A percentile compares a stretch with the other conserved stretches of the same genome.
These are phyloP conservation scores for Pseudocercospora eumusae DNA, from an alignment of 2,329 filamentous ascomycete species.

Conservation along the genomic window DNA sequence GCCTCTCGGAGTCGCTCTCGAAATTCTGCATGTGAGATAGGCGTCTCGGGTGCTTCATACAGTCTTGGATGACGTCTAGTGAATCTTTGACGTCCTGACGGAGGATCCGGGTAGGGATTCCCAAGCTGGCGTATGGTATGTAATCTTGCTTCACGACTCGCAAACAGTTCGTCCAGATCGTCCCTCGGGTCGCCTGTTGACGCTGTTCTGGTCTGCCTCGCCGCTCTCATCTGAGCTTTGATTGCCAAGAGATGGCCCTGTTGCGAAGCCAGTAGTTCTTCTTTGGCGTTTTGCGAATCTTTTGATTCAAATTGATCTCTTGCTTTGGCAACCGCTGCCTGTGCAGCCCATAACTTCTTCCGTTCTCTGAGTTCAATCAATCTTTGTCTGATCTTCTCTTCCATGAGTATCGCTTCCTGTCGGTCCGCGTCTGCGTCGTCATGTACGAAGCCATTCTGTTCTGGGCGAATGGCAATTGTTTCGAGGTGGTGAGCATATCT, in stretches of 20 bases:
- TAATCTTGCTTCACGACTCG: slow-evolving; percentile 28
- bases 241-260: slow-evolving; percentile 8
- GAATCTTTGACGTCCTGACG: slow-evolving; percentile 11
- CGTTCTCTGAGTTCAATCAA: background rate
- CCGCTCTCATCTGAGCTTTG: background rate
- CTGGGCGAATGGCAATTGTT: slow-evolving; percentile 20
- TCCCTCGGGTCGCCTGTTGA: slow-evolving; percentile 18
- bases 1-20: slow-evolving; percentile 28
- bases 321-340: background rate
- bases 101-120: slow-evolving; percentile 31
- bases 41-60: slow-evolving; percentile 25
- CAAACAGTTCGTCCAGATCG: slow-evolving; percentile 31
- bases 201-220: background rate
- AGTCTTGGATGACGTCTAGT: slow-evolving; percentile 13
- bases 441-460: slow-evolving; percentile 26
- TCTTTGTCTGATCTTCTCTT: background rate
- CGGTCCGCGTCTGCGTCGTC: background rate
- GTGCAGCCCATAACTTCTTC: background rate
- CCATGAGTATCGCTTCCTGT: background rate
- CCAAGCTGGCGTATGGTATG: slow-evolving; percentile 30
- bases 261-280: slow-evolving; percentile 3
- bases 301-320: background rate
- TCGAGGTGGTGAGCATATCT: slow-evolving; percentile 16
- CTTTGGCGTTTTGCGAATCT: background rate
- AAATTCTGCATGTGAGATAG: slow-evolving; percentile 32